These are phyloP conservation scores for Diaporthe citriasiana DNA, from an alignment of 2,329 filamentous ascomycete genomes.

Conservation along the genomic window DNA sequence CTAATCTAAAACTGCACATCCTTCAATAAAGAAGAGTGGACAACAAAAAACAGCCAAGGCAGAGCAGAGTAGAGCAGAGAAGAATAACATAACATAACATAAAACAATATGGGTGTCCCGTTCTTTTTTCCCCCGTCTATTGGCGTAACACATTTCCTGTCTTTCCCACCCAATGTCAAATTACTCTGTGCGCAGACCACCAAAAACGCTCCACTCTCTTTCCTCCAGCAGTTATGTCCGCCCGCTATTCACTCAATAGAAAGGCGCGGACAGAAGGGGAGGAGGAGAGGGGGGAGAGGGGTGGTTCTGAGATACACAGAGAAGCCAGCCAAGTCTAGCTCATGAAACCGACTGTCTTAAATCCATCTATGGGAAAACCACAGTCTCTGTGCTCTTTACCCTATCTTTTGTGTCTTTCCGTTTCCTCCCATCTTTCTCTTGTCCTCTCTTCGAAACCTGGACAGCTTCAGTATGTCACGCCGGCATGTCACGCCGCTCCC, in stretches of 20 bases:
- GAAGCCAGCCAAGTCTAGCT: neutral
- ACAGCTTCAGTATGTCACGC: neutral
- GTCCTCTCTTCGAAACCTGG: neutral
- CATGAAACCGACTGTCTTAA: constrained; percentile 11
- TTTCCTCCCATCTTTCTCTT: neutral
- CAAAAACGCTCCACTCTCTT: neutral
- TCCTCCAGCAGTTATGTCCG: neutral
- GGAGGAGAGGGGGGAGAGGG: neutral
- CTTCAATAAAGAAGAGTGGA: neutral
- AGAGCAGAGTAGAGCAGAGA: neutral
- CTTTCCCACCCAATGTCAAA: constrained; percentile 25
- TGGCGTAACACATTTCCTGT: constrained; percentile 2
- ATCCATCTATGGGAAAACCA: constrained; percentile 28
- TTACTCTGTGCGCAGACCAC: neutral
- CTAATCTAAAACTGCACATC: constrained; percentile 35
- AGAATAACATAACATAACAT: neutral
- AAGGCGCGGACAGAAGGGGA: neutral
- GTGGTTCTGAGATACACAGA: neutral
- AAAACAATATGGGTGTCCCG: constrained; percentile 23
- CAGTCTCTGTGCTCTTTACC: constrained; percentile 15
- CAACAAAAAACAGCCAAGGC: neutral
- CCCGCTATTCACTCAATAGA: neutral
- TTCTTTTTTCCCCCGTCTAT: constrained; percentile 29
- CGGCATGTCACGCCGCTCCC: neutral
- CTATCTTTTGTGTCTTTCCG: constrained; percentile 16